Conservation (phyloP, 495 filamentous ascomycete genomes). For the Stereocaulon alpinum region DNA sequence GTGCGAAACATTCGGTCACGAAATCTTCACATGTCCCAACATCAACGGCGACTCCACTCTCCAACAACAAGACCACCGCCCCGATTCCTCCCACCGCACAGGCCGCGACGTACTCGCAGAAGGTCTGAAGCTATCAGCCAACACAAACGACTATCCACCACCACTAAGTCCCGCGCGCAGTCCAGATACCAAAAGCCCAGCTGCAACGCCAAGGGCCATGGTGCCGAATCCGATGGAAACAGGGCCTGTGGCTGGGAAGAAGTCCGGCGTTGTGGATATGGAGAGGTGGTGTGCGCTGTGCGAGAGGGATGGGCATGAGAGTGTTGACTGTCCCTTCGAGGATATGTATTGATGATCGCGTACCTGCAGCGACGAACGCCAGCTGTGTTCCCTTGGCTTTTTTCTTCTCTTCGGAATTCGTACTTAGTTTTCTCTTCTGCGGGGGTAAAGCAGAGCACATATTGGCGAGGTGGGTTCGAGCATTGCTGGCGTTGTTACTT, state of each 20-base stretch:
- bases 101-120: conserved; percentile 39
- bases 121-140: conserved; percentile 31
- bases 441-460: neutral
- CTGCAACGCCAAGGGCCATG: conserved; percentile 13
- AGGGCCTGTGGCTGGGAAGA: conserved; percentile 73
- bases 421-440: neutral
- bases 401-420: neutral
- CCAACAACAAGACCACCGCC: conserved; percentile 15
- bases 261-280: conserved; percentile 65
- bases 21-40: conserved; percentile 85
- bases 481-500: conserved; percentile 6
- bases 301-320: conserved; percentile 91
- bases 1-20: conserved; percentile 86
- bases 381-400: no score
- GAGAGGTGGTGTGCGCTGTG: conserved; percentile 96
- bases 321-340: conserved; percentile 90
- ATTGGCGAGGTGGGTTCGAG: neutral
- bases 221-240: conserved; percentile 54
- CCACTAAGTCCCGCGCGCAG: conserved; percentile 31
- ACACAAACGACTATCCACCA: conserved; percentile 18
- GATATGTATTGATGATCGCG: conserved; percentile 30
- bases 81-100: conserved; percentile 22
- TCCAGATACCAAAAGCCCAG: conserved; percentile 13
- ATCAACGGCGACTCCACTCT: conserved; percentile 51
- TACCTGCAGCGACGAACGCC: neutral